These are phyloP conservation scores for Xylariaceae sp. DNA, from an alignment of 2,329 filamentous ascomycete species.

Conservation along the genomic window DNA sequence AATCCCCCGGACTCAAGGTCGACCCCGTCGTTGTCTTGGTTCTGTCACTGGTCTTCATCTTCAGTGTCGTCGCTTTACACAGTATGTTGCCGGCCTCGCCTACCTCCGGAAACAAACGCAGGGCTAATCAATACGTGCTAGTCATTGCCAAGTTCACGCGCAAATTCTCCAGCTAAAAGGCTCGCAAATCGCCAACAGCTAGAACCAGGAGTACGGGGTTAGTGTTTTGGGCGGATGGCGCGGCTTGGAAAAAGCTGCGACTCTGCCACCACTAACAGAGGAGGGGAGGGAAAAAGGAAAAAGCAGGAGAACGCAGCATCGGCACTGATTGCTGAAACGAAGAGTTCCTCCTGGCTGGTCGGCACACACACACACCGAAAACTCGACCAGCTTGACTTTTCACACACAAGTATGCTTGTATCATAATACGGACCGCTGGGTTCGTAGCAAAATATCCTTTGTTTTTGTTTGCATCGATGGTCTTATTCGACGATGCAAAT, in stretches of 20 bases:
- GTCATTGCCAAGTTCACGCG: constrained; percentile 94
- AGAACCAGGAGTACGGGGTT: constrained; percentile 5
- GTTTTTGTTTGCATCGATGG: background rate
- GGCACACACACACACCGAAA: constrained; percentile 4
- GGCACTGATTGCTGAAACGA: constrained; percentile 5
- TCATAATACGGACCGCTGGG: constrained; percentile 25
- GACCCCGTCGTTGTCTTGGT: constrained; percentile 97
- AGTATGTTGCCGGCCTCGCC: constrained; percentile 55
- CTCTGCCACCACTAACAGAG: constrained; percentile 15
- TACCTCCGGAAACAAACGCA: constrained; percentile 10
- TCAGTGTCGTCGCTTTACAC: constrained; percentile 95
- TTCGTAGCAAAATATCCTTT: constrained; percentile 24
- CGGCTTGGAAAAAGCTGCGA: constrained; percentile 25
- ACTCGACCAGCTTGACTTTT: constrained; percentile 7
- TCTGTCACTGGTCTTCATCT: constrained; percentile 95
- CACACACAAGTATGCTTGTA: constrained; percentile 22
- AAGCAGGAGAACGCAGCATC: constrained; percentile 7
- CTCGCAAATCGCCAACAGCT: background rate
- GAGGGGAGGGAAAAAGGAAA: background rate
- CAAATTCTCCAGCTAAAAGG: constrained; percentile 64
- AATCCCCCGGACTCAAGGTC: constrained; percentile 94
- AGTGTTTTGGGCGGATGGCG: constrained; percentile 21
- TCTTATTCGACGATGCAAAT: background rate
- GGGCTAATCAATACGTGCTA: constrained; percentile 35
- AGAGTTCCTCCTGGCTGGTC: constrained; percentile 4